Percentiles rank a stretch among this genome's conserved stretches.
Conservation (phyloP, 169 alveolate species). For the Plasmodium inui region DNA sequence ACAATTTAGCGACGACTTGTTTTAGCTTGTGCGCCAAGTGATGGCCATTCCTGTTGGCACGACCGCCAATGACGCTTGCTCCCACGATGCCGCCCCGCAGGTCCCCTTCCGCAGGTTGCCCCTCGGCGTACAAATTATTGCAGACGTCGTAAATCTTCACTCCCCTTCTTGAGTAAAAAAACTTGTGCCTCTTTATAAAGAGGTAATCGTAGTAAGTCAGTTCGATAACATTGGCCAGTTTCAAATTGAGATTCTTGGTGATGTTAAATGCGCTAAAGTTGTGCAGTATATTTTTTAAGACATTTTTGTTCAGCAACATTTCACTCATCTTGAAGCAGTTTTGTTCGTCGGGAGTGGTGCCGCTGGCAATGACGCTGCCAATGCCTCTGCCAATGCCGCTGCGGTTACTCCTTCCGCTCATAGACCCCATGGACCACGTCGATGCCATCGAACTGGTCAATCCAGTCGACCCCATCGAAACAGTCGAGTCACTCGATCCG, state of each 20-base stretch:
- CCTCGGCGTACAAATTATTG: constrained; percentile 5
- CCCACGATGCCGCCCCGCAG: neutral
- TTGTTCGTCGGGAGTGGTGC: neutral
- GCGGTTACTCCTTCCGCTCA: neutral
- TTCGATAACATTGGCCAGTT: constrained; percentile 15
- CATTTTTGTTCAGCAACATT: constrained; percentile 30
- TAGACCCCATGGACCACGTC: neutral
- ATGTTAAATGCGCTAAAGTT: constrained; percentile 30
- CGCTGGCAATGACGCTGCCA: neutral
- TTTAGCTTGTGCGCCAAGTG: neutral
- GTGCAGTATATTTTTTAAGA: constrained; percentile 8
- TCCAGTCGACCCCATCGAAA: neutral
- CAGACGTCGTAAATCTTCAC: constrained; percentile 42
- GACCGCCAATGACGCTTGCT: neutral
- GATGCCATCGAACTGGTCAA: neutral
- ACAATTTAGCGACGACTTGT: neutral
- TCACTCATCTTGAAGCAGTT: neutral
- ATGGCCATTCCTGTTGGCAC: neutral
- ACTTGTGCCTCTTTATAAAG: constrained; percentile 38
- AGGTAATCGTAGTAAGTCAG: constrained; percentile 56
- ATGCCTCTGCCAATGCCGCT: neutral
- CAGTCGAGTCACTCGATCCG: neutral
- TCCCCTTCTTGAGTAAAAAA: constrained; percentile 46
- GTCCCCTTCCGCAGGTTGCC: neutral
- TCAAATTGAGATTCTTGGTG: neutral